phyloP scores from a whole-genome alignment of 371 early-diverging fungal species.

The Thermomucor indicae-seudaticae region DNA sequence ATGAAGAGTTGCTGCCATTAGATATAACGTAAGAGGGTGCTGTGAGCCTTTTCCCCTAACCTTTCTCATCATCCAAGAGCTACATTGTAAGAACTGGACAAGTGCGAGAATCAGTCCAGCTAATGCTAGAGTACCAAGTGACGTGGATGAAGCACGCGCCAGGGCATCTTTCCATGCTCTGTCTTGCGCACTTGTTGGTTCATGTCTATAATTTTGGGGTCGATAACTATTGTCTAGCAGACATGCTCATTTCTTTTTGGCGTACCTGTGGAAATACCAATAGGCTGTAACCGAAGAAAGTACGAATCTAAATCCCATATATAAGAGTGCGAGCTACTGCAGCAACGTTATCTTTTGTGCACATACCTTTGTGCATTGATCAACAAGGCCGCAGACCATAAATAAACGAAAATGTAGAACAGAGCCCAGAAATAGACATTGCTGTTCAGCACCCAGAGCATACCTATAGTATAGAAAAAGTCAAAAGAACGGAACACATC shows the following conservation, averaged over 20 bases:
- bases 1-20: too few species aligned
- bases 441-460: conserved; percentile 50
- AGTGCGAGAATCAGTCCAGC: conserved; percentile 64
- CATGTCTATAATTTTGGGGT: conserved; percentile 21
- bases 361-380: conserved; percentile 64
- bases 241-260: neutral
- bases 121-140: conserved; percentile 69
- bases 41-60: conserved; percentile 20
- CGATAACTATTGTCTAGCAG: neutral
- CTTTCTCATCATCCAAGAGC: conserved; percentile 43
- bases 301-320: conserved; percentile 36
- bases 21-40: too few species aligned
- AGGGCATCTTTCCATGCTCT: conserved; percentile 45
- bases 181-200: conserved; percentile 36
- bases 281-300: conserved; percentile 70
- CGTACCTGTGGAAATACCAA: conserved; percentile 70
- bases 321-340: neutral
- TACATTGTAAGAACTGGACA: conserved; percentile 51
- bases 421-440: conserved; percentile 47
- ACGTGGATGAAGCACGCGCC: conserved; percentile 50
- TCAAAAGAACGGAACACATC: too few species aligned
- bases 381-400: conserved; percentile 72
- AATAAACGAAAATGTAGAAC: conserved; percentile 64
- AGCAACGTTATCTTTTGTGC: neutral
- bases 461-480: conserved; percentile 3